Conservation (phyloP, 768 basidiomycete genomes). For the Trametopsis cervina region DNA sequence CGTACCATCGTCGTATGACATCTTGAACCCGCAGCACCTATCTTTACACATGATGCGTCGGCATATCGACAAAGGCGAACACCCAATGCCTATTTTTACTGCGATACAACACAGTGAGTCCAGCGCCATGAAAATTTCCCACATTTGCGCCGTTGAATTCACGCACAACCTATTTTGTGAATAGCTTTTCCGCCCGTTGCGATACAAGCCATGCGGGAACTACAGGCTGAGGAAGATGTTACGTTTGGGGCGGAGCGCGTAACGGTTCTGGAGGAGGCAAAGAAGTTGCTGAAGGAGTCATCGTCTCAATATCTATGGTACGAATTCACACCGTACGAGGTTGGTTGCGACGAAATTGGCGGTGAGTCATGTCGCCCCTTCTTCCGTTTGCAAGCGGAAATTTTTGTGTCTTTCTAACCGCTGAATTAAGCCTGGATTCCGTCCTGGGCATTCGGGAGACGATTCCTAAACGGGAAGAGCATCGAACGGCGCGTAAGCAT, state of each 20-base stretch:
- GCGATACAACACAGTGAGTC: constrained; percentile 21
- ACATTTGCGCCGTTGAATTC: background rate
- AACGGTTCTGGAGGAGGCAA: constrained; percentile 4
- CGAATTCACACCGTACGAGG: constrained; percentile 22
- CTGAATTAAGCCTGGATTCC: constrained; percentile 19
- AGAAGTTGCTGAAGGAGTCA: constrained; percentile 6
- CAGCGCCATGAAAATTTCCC: background rate
- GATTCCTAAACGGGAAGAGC: constrained; percentile 16
- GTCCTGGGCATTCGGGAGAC: constrained; percentile 20
- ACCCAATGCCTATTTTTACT: constrained; percentile 21
- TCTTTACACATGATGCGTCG: constrained; percentile 20
- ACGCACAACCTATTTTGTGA: background rate
- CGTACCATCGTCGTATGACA: constrained; percentile 15
- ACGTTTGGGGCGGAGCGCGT: constrained; percentile 4
- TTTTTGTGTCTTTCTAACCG: background rate
- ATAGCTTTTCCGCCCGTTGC: constrained; percentile 8
- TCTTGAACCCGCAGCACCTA: constrained; percentile 17
- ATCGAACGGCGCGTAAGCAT: constrained; percentile 15
- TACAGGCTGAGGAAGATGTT: constrained; percentile 7
- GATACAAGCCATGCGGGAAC: constrained; percentile 4
- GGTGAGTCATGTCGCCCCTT: constrained; percentile 8
- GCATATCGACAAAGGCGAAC: constrained; percentile 16
- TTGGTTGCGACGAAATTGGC: constrained; percentile 22
- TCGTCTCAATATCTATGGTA: constrained; percentile 20
- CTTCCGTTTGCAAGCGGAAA: background rate